Conservation (phyloP, 441 rosid genomes). For the Gossypium gossypioides region DNA sequence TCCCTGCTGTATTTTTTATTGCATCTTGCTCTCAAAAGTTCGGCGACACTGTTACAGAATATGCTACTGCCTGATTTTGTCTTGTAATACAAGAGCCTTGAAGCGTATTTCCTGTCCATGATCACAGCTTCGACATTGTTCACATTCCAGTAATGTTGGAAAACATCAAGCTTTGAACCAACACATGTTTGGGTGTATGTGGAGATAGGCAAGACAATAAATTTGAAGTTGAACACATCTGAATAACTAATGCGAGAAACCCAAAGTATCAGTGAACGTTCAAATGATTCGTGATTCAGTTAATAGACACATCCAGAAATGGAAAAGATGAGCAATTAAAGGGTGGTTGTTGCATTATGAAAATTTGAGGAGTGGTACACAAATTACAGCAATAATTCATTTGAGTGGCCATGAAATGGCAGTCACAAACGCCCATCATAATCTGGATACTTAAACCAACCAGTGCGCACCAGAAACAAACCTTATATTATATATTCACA, state of each 20-base stretch:
- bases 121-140: background rate
- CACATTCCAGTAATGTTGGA: background rate
- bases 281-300: background rate
- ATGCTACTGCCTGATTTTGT: background rate
- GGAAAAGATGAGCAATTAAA: background rate
- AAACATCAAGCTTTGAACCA: background rate
- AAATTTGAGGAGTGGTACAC: background rate
- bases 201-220: background rate
- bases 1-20: background rate
- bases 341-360: constrained; percentile 4
- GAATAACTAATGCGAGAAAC: background rate
- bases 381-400: background rate
- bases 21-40: background rate
- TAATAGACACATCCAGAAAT: background rate
- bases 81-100: background rate
- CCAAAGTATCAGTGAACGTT: background rate
- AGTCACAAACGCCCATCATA: constrained; percentile 8
- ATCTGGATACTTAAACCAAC: constrained; percentile 10
- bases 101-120: background rate
- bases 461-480: constrained; percentile 19
- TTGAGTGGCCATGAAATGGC: background rate
- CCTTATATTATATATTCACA: constrained; percentile 53
- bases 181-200: no score
- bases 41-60: background rate
- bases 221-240: background rate